Conservation (phyloP, 306 rosid genomes). For the Hippophae tibetana region DNA sequence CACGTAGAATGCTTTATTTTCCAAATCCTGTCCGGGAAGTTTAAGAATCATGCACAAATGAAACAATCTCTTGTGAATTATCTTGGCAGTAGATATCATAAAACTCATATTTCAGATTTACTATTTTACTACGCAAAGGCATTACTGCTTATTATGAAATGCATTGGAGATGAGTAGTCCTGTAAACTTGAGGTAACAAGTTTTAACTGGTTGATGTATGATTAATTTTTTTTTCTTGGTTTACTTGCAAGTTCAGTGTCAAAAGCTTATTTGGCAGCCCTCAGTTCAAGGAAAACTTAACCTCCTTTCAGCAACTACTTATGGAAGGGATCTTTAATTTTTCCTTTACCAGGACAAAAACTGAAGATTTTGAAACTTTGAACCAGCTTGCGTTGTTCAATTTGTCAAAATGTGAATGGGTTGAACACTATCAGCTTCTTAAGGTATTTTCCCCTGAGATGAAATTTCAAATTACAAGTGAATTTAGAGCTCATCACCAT, state of each 20-base stretch:
- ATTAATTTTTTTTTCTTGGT: slow-evolving; percentile 14
- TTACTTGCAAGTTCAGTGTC: slow-evolving; percentile 61
- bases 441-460: slow-evolving; percentile 39
- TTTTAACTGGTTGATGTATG: slow-evolving; percentile 11
- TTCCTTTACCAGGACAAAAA: slow-evolving; percentile 54
- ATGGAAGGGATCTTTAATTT: slow-evolving; percentile 69
- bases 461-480: slow-evolving; percentile 2
- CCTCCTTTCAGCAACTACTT: slow-evolving; percentile 84
- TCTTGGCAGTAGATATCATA: slow-evolving; percentile 1
- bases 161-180: not conserved
- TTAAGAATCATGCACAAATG: slow-evolving; percentile 1
- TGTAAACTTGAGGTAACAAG: not conserved
- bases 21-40: not conserved
- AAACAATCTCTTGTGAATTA: slow-evolving; percentile 5
- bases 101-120: not conserved
- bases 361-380: slow-evolving; percentile 80
- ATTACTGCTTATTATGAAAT: not conserved
- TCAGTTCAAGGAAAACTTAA: slow-evolving; percentile 77
- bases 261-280: slow-evolving; percentile 58
- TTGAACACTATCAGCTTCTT: slow-evolving; percentile 53
- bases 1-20: slow-evolving; percentile 9
- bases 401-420: slow-evolving; percentile 67
- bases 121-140: not conserved
- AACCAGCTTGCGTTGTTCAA: slow-evolving; percentile 58
- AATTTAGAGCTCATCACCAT: not conserved